Evolutionary conservation across 768 basidiomycete genomes (phyloP).

Genomic region (Kwoniella dendrophila): DNA sequence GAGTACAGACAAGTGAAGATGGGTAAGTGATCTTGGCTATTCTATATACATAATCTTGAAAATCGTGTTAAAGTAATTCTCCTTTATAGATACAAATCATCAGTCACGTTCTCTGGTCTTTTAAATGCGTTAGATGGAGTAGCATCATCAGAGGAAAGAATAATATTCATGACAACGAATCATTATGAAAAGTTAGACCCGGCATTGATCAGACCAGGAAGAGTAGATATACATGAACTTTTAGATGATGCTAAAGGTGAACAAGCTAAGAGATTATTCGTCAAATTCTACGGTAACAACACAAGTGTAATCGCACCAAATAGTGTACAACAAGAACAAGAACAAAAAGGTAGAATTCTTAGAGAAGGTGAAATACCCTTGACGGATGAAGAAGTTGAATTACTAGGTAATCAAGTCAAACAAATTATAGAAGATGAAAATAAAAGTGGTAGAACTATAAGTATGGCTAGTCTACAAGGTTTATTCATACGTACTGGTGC

Average conservation of each 20-base stretch:
- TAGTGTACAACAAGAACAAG: constrained; percentile 53
- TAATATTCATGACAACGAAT: constrained; percentile 99
- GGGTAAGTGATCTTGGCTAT: constrained; percentile 64
- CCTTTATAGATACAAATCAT: constrained; percentile 78
- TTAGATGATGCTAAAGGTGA: constrained; percentile 82
- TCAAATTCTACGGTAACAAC: constrained; percentile 71
- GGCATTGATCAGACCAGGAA: constrained; percentile 90
- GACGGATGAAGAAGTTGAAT: constrained; percentile 54
- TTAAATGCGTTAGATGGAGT: constrained; percentile 96
- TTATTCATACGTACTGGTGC: constrained; percentile 79
- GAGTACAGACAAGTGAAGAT: constrained; percentile 85
- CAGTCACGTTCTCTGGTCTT: constrained; percentile 96
- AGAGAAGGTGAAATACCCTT: constrained; percentile 51
- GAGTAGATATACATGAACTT: constrained; percentile 81
- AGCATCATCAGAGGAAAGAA: constrained; percentile 94
- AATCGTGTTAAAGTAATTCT: no score
- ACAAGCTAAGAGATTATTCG: constrained; percentile 78
- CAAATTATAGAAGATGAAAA: constrained; percentile 63
- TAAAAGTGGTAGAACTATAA: constrained; percentile 65
- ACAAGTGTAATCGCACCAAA: no score
- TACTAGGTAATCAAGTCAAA: constrained; percentile 63
- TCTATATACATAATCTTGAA: not conserved
- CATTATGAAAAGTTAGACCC: constrained; percentile 86
- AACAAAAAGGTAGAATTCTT: constrained; percentile 36
- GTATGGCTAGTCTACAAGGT: constrained; percentile 96